phyloP scores from a whole-genome alignment of 1,284 basidiomycete genomes.

The Naganishia sp. region DNA sequence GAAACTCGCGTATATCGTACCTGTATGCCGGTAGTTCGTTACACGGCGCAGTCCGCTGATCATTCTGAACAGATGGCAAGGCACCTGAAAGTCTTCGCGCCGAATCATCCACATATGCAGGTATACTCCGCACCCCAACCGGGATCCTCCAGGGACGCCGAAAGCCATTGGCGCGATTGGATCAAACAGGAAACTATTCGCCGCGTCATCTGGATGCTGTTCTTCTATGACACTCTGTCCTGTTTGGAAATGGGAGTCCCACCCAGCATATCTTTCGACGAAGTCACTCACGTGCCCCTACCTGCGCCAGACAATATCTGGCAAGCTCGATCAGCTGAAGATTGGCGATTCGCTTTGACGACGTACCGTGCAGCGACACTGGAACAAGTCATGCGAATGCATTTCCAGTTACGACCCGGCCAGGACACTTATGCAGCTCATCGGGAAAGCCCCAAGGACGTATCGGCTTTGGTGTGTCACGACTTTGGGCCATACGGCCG shows the following conservation, averaged over 20 bases:
- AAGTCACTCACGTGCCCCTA: conserved; percentile 51
- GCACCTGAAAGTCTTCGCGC: conserved; percentile 19
- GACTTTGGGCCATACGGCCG: conserved; percentile 55
- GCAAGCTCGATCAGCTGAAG: conserved; percentile 51
- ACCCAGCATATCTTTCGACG: conserved; percentile 48
- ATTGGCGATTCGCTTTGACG: conserved; percentile 49
- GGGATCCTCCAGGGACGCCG: not conserved
- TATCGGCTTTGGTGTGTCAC: conserved; percentile 38
- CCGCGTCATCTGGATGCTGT: conserved; percentile 54
- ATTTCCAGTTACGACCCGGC: conserved; percentile 40
- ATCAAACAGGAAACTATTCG: conserved; percentile 53
- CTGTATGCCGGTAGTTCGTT: conserved; percentile 44
- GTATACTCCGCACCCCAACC: conserved; percentile 8
- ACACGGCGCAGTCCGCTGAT: not conserved
- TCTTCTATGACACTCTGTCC: conserved; percentile 55
- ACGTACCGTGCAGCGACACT: conserved; percentile 47
- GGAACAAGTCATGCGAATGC: conserved; percentile 50
- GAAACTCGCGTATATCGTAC: conserved; percentile 44
- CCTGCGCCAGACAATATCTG: conserved; percentile 55
- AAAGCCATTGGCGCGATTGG: conserved; percentile 52
- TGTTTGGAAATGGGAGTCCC: conserved; percentile 54
- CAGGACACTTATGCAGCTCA: conserved; percentile 17
- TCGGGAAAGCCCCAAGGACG: conserved; percentile 31
- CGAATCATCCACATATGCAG: conserved; percentile 8
- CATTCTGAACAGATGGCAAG: conserved; percentile 20